These are phyloP conservation scores for Penicillium sp. DNA, from an alignment of 2,329 filamentous ascomycete species.

Conservation along the genomic window DNA sequence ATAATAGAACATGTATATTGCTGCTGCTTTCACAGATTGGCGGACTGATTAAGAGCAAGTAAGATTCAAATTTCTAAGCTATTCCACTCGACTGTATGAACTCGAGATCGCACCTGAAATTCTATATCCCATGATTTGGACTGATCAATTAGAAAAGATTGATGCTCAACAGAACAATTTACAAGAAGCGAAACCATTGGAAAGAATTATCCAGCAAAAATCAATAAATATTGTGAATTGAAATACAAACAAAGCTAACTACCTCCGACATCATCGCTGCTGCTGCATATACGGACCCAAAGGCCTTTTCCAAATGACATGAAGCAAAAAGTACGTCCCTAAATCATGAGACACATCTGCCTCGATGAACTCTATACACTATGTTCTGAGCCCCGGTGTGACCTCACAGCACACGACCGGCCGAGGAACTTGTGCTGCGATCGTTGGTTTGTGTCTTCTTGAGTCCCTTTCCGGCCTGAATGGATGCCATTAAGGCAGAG, in stretches of 20 bases:
- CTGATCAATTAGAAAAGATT: not conserved
- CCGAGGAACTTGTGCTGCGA: conserved; percentile 63
- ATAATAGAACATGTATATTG: too few relatives aligned
- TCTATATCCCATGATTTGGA: not conserved
- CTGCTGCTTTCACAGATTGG: too few relatives aligned
- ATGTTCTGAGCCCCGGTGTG: conserved; percentile 9
- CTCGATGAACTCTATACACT: conserved; percentile 16
- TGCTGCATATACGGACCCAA: not conserved
- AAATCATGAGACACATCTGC: not conserved
- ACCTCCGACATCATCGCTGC: not conserved
- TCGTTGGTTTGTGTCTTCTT: conserved; percentile 90
- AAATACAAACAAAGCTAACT: conserved; percentile 2
- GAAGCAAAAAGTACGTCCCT: not conserved
- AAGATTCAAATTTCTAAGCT: not conserved
- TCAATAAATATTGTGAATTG: conserved; percentile 4
- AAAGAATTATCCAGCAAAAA: not conserved
- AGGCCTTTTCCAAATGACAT: not conserved
- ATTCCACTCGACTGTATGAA: too few relatives aligned
- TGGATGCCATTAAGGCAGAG: conserved; percentile 69
- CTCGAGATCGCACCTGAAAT: too few relatives aligned
- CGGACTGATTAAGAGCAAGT: not conserved
- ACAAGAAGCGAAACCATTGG: not conserved
- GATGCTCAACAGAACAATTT: too few relatives aligned
- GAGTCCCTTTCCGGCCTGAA: conserved; percentile 70
- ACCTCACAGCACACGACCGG: conserved; percentile 63